Evolutionary conservation across 139 green algal genomes (phyloP).

Genomic region (Coelastrella sp.): DNA sequence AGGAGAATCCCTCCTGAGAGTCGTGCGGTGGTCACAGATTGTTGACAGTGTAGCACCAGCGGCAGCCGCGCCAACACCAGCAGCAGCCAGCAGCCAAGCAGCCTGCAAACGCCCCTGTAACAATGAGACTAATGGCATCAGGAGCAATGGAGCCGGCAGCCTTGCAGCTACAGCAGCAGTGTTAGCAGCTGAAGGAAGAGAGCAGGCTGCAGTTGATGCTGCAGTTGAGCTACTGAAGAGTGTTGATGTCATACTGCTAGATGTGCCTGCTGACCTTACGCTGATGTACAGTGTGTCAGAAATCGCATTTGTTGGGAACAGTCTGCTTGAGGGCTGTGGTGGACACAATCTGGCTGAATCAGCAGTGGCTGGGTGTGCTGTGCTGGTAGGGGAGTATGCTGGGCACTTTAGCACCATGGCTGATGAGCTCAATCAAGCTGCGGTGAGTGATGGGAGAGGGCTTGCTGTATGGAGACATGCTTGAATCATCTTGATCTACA

Average conservation of each 20-base stretch:
- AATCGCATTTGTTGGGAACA: constrained; percentile 57
- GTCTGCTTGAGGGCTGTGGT: constrained; percentile 51
- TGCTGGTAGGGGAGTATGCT: constrained; percentile 67
- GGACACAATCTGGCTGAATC: constrained; percentile 64
- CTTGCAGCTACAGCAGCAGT: not conserved
- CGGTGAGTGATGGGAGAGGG: constrained; percentile 4
- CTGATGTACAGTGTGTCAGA: constrained; percentile 61
- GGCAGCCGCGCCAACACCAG: constrained; percentile 4
- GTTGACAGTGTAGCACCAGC: not conserved
- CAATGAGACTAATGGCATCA: not conserved
- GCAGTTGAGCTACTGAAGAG: constrained; percentile 10
- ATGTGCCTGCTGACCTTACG: constrained; percentile 53
- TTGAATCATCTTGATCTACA: too few species aligned
- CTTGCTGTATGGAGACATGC: not conserved
- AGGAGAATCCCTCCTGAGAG: not conserved
- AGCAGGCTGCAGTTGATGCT: not conserved
- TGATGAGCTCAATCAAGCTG: constrained; percentile 68
- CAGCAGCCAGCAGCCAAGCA: not conserved
- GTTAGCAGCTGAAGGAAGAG: constrained; percentile 3
- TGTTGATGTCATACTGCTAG: constrained; percentile 67
- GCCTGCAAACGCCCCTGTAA: not conserved
- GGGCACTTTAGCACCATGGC: constrained; percentile 60
- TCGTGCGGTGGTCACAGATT: constrained; percentile 43
- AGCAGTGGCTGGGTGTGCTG: constrained; percentile 67
- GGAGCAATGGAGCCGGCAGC: not conserved